Evolutionary conservation across 106 monocot genomes (phyloP), one percentile per base, ranked within the genome.

Genomic region (Dioscorea dumetorum): DNA sequence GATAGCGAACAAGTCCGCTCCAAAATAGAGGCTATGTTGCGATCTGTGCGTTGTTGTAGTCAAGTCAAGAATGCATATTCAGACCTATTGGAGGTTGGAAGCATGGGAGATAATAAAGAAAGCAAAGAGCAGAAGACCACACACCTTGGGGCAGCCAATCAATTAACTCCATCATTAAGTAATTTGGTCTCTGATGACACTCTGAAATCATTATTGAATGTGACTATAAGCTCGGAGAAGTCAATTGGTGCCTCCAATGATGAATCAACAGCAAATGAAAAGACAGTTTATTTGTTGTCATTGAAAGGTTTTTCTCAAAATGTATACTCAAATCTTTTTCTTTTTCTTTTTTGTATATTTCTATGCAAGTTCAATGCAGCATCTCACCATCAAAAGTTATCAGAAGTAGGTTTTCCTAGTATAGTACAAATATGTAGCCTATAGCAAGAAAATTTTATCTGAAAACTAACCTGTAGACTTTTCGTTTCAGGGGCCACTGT

Each of bases 1-100:
- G 91, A 97, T 53, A 82, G 84, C 66, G 89, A 97, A 49, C 95
- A 97, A 73, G 91, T 97, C 24, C 83, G 74, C 57, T 77, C 88
- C 7, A 97, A 91, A 62, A 89, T 97, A 76, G 78, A 88, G 70
- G 86, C 88, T 13, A 80, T 89, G 56, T 77, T 97, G 41, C 76
- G 35, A 33, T 88, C 85, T 32, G 94, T 85, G 70, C 77, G 74
- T 65, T 48, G 28, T 69, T 80, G 80, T 28, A 50, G 15, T 31
- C 64, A 70, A 77, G 33, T 32, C 19, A 56, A 78, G 65, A 62
- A 48, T 57, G 66, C 49, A 24, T 48, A 28, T 0, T 10, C 8
- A 41, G 57, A 57, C 32, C 70, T 79, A 66, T 20, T 21, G n/a
- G 60, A 58, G 24, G 69, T 33, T 60, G 63, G 52, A 60, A 58